Conservation (phyloP, 2,329 filamentous ascomycete species). For the Elsinoe arachidis region DNA sequence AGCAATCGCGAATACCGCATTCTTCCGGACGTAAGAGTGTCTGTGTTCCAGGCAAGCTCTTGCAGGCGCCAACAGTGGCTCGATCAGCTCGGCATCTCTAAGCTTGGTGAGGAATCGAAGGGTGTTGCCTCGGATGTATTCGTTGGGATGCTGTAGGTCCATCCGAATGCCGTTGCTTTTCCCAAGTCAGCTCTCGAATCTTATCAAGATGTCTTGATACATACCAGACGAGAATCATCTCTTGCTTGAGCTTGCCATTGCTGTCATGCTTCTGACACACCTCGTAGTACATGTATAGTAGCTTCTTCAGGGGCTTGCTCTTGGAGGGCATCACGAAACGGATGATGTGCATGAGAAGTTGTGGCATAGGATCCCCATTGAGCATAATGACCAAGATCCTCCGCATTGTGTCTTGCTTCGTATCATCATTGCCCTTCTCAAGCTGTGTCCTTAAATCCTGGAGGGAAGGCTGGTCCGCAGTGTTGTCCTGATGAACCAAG, state of each 20-base stretch:
- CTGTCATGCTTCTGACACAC: constrained; percentile 94
- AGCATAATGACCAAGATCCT: constrained; percentile 94
- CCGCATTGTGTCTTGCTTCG: constrained; percentile 57
- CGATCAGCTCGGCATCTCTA: constrained; percentile 88
- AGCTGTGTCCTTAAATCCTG: constrained; percentile 71
- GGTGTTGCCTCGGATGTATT: constrained; percentile 98
- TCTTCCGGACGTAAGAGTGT: constrained; percentile 96
- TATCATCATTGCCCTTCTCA: constrained; percentile 33
- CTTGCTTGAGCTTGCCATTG: constrained; percentile 92
- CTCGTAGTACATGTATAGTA: constrained; percentile 98
- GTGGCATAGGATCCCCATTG: constrained; percentile 92
- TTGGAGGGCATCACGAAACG: constrained; percentile 99
- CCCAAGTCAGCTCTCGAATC: not conserved
- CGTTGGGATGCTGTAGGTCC: constrained; percentile 93
- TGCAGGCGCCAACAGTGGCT: constrained; percentile 86
- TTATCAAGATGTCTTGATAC: not conserved
- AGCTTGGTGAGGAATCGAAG: constrained; percentile 95
- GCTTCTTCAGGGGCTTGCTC: constrained; percentile 92
- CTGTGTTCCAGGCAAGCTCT: constrained; percentile 89
- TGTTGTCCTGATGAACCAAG: constrained; percentile 95
- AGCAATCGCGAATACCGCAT: constrained; percentile 88
- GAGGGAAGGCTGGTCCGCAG: constrained; percentile 79
- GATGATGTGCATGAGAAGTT: constrained; percentile 98
- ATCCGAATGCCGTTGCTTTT: constrained; percentile 92
- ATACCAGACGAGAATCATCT: constrained; percentile 98